A percentile compares a stretch with the other conserved stretches of the same genome.
These are phyloP conservation scores for Coemansia sp. DNA, from an alignment of 192 early-diverging fungal species.

Conservation along the genomic window DNA sequence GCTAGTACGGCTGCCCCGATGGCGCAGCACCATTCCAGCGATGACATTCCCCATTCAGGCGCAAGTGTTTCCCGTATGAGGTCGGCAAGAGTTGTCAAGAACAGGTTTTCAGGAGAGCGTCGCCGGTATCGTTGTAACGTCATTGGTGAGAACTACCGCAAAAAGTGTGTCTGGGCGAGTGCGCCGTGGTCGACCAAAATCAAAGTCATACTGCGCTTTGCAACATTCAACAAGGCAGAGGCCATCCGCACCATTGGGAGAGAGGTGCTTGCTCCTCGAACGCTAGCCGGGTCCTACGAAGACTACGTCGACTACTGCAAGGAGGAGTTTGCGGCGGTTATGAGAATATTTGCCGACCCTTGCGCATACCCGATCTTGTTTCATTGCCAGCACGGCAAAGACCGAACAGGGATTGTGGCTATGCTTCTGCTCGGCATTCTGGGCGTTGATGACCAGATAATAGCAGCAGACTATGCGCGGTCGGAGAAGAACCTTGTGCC, in stretches of 20 bases:
- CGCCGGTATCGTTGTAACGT: constrained; percentile 53
- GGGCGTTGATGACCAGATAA: constrained; percentile 57
- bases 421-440: constrained; percentile 58
- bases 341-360: constrained; percentile 58
- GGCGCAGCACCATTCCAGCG: not conserved
- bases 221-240: constrained; percentile 52
- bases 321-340: constrained; percentile 53
- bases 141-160: constrained; percentile 54
- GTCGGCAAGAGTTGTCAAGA: constrained; percentile 11
- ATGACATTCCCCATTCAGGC: not conserved
- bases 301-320: constrained; percentile 55
- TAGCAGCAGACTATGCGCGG: constrained; percentile 60
- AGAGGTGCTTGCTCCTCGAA: constrained; percentile 49
- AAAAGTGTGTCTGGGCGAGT: constrained; percentile 51
- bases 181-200: constrained; percentile 51
- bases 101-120: constrained; percentile 41
- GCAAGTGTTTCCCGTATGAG: not conserved
- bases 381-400: constrained; percentile 71
- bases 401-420: constrained; percentile 64
- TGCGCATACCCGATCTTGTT: constrained; percentile 61
- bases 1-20: not conserved
- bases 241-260: constrained; percentile 53
- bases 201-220: constrained; percentile 53
- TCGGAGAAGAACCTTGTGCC: constrained; percentile 51
- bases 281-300: constrained; percentile 56